These are phyloP conservation scores for Nissolia schottii DNA, from an alignment of 306 rosid species.

Conservation along the genomic window DNA sequence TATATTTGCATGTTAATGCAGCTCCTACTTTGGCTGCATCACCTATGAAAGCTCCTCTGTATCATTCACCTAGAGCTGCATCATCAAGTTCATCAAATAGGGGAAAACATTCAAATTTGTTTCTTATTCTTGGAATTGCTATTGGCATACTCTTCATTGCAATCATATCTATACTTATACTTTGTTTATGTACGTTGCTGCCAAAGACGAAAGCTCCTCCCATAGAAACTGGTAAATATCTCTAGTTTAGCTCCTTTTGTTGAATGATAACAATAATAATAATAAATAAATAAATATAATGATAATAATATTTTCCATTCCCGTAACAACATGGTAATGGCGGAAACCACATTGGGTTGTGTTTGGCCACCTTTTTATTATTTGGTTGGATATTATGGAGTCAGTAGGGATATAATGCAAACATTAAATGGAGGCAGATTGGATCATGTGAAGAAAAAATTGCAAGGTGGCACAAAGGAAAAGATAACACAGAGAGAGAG, in stretches of 20 bases:
- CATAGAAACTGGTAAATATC: constrained; percentile 53
- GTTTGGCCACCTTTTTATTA: constrained; percentile 11
- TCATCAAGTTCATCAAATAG: constrained; percentile 40
- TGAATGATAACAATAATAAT: not conserved
- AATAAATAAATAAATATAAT: no score
- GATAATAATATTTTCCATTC: not conserved
- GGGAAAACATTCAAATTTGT: constrained; percentile 58
- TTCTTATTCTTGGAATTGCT: constrained; percentile 63
- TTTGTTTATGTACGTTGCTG: constrained; percentile 53
- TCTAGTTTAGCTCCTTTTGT: constrained; percentile 9
- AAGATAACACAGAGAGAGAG: no score
- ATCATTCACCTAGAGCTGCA: constrained; percentile 40
- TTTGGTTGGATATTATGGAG: constrained; percentile 2
- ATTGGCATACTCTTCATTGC: constrained; percentile 65
- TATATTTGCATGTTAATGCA: constrained; percentile 28
- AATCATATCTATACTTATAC: constrained; percentile 47
- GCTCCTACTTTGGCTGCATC: constrained; percentile 62
- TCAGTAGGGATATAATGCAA: not conserved
- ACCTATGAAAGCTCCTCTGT: constrained; percentile 47
- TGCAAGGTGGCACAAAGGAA: not conserved
- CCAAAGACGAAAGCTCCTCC: constrained; percentile 49
- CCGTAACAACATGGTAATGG: constrained; percentile 2
- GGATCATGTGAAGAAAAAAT: not conserved
- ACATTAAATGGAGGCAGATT: not conserved
- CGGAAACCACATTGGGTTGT: not conserved